Base-by-base conservation (phyloP, 1,284 basidiomycete genomes). In the Austroboletus niveus region DNA sequence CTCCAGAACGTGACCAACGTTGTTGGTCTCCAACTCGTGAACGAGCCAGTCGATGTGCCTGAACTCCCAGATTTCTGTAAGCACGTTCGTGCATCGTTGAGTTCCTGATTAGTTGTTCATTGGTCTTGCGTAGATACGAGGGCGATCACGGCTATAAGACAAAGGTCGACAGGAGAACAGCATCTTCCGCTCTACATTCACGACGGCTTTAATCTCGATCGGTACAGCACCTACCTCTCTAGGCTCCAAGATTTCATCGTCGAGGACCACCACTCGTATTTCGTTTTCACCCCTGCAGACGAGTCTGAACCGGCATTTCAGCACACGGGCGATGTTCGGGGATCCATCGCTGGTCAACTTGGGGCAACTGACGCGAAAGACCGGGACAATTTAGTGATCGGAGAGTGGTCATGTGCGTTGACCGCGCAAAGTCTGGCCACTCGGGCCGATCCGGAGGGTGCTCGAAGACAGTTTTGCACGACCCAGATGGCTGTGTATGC, bases 191-290 rank as follows among this genome's bases (percentile, higher is more conserved):
- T 91, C 31, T 91, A 92, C 63, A 69, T 92, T 45, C 87, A 91
- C 63, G 85, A 92, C 58, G 89, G 74, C 1, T 92, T 90, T 65
- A 75, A 88, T 57, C 72, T 88, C 41, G 63, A 72, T 9, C 73
- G 78, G 12, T 88, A 82, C 59, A 77, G 75, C 45, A 63, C 73
- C 14, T 89, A 77, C 57, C 72, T 87, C 22, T 70, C 76, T 2
- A 70, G 72, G 30, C 73, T 86, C 34, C 64, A 67, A 0, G 88
- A 91, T 62, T 92, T 90, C 59, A 77, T 89, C 35, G 81, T 92
- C 30, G 78, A 87, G 57, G 89, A 92, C 57, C 82, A 89, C 63
- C 89, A 92, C 63, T 84, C 87, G 3, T 85, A 86, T 69, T 87
- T 83, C 57, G 86, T 89, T 49, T 89, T 82, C 63, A 77, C 78